Evolutionary conservation across 2,329 filamentous ascomycete genomes (phyloP), one percentile per base, ranked within the genome.

Genomic region (Sclerotinia glacialis): DNA sequence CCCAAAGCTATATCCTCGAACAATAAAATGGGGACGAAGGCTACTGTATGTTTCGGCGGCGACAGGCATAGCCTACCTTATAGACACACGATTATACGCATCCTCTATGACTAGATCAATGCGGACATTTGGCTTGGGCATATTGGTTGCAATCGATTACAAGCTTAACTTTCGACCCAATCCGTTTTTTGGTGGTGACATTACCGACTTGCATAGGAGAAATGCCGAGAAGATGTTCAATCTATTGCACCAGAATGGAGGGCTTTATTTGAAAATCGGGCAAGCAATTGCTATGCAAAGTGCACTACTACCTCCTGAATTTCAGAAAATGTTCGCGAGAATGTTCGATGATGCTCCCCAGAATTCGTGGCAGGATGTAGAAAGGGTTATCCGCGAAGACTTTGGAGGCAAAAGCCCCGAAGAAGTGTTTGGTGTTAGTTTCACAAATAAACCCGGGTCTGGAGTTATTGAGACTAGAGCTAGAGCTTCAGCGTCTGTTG

Each of bases 321-420:
- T 98, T 73, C 93, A 97, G 81, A 88, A 89, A 74, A 98, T 97
- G 93, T 99, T 99, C 76, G 83, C 89, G 28, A 86, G 90, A 74
- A 97, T 99, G 92, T 99, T 98, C 77, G 95, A 98, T 76, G 94
- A 98, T 80, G 95, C 95, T 69, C 93, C 94, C 47, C 93, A 97
- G 82, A 95, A 96, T 76, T 83, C 85, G 52, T 98, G 93, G 93
- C 84, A 82, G 71, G 91, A 94, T 61, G 89, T 97, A 2, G 89
- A 96, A 79, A 85, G 83, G 75, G 93, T 98, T 16, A 90, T 99
- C 50, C 82, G 86, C 28, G 88, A 96, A 77, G 95, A 98, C 73
- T 98, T 97, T 81, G 91, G 86, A n/a, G 91, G 86, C 21, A 89
- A 86, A 77, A 88, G 87, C 31, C 88, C 89, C 0, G 92, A 97